These are phyloP conservation scores for Nannizziopsis arthrosporioides DNA, from an alignment of 2,329 filamentous ascomycete species.

Conservation along the genomic window DNA sequence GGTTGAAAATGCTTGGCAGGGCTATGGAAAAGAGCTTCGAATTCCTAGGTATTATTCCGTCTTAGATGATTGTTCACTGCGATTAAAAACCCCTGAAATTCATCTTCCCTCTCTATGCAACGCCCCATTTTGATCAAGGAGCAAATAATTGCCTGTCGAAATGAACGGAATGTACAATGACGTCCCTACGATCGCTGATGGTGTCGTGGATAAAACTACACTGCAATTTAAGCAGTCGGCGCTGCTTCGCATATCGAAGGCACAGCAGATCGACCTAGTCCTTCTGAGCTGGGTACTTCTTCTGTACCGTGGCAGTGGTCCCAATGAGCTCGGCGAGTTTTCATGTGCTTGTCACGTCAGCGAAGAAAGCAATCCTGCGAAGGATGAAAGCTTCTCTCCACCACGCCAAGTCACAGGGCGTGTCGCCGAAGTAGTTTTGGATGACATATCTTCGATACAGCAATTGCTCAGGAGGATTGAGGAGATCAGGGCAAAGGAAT, in stretches of 20 bases:
- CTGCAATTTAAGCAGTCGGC: background rate
- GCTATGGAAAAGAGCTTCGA: too few relatives aligned
- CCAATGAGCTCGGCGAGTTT: conserved; percentile 11
- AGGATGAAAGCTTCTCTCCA: background rate
- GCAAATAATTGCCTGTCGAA: too few relatives aligned
- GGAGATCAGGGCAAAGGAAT: background rate
- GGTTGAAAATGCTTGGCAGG: too few relatives aligned
- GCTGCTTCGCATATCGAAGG: background rate
- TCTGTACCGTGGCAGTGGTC: conserved; percentile 12
- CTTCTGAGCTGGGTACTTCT: conserved; percentile 13
- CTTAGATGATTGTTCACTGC: too few relatives aligned
- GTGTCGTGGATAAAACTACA: background rate
- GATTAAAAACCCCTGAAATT: too few relatives aligned
- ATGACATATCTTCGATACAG: conserved; percentile 5
- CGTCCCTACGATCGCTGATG: background rate
- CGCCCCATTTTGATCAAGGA: too few relatives aligned
- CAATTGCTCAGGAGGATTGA: conserved; percentile 5
- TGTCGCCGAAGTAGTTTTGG: conserved; percentile 7
- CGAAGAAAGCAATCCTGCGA: background rate
- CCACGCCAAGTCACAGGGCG: background rate
- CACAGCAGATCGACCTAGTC: conserved; percentile 9
- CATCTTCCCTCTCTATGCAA: too few relatives aligned
- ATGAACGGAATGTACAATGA: background rate
- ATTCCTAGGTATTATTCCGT: too few relatives aligned
- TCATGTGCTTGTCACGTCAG: conserved; percentile 1